These are phyloP conservation scores for Neospora caninum DNA, from an alignment of 169 alveolate species.

Conservation along the genomic window DNA sequence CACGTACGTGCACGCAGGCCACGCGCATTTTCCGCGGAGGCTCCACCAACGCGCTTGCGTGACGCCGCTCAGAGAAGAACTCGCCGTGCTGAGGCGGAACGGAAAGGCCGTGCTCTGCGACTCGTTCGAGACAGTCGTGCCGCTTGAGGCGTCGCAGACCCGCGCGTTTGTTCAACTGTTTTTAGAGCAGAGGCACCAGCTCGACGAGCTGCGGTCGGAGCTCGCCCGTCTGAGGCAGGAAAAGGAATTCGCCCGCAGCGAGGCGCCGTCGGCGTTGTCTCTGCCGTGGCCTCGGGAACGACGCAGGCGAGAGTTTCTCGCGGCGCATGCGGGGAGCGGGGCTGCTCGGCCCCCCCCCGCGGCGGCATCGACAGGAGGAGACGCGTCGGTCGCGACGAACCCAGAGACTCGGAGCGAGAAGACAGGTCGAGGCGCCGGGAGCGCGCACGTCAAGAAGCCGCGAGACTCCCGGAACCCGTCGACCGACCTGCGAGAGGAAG, in stretches of 20 bases:
- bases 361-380: background rate
- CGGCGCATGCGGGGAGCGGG: background rate
- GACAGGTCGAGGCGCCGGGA: background rate
- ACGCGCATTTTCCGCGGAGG: no score
- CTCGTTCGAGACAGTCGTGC: background rate
- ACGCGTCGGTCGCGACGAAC: background rate
- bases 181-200: background rate
- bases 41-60: no score
- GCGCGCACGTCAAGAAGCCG: background rate
- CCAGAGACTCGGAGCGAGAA: no score
- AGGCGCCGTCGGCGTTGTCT: background rate
- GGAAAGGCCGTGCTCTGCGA: background rate
- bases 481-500: background rate
- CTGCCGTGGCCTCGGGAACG: background rate
- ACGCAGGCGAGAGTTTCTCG: background rate
- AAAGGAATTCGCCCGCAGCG: background rate
- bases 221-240: background rate
- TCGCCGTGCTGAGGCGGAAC: no score
- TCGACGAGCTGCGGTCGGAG: background rate
- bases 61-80: no score
- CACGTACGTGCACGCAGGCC: background rate
- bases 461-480: background rate
- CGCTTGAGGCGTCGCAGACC: background rate
- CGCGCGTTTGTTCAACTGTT: background rate
- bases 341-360: background rate